Base-by-base conservation (phyloP, 169 alveolate species). In the Babesia ovis region DNA sequence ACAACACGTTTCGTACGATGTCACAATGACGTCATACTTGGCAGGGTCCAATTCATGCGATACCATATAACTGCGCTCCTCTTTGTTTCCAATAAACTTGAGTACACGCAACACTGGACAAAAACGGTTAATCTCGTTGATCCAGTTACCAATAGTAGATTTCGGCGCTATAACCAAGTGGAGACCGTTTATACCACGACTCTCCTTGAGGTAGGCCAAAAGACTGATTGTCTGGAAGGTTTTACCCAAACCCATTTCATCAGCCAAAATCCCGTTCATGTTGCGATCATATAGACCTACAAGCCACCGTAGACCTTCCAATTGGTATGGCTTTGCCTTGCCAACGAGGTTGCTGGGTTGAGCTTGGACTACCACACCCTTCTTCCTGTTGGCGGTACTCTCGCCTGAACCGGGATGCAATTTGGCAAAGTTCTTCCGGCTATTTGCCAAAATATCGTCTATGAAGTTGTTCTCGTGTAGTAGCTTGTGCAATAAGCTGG, bases 211-310 rank as follows among this genome's bases (percentile, higher is more conserved):
- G 75, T 95, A 97, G 5, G 98, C 96, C 56, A 97, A 76, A 45
- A 97, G 86, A 14, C 98, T 91, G 29, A 97, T 97, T 0, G 98
- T 95, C 89, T 96, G 95, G 27, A 96, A 95, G n/a, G 99, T 97
- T 56, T 97, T 97, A 23, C 99, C 99, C 14, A 97, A 83, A 0
- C 99, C 99, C 99, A 97, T 97, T 71, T 97, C 99, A 81, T 97
- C 99, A 8, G 99, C 99, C 64, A 97, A 81, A 27, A 97, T 96
- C 1, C 99, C 99, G 77, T 96, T 96, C 35, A 96, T 90, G 14
- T 97, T 98, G 69, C 95, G 92, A 22, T 95, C 97, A 76, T 95
- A 96, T 25, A 97, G 90, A 56, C 94, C 95, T 73, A 95, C 98
- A 34, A 97, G 86, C 99, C 99, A 97, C 80, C 97, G 91, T 25